These are phyloP conservation scores for Saprolegnia diclina DNA, from an alignment of 352 stramenopile genomes.

Conservation along the genomic window DNA sequence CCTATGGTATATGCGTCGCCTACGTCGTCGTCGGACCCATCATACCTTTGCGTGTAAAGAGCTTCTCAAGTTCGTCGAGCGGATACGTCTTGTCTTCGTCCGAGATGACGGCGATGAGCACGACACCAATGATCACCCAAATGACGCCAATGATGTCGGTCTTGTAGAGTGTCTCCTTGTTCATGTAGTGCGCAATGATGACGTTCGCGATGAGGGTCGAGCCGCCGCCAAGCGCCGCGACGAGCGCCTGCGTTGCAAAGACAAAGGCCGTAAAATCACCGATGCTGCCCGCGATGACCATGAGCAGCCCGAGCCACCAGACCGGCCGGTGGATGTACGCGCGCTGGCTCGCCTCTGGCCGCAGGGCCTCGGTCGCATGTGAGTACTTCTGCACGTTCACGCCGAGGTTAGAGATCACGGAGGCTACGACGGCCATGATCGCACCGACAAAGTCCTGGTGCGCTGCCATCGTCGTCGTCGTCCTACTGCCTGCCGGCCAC, in stretches of 20 bases:
- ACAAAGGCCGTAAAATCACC: constrained; percentile 86
- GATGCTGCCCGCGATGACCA: constrained; percentile 76
- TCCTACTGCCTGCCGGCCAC: not conserved
- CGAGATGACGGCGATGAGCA: constrained; percentile 81
- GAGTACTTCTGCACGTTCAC: constrained; percentile 89
- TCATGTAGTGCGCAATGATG: constrained; percentile 78
- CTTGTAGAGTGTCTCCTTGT: constrained; percentile 67
- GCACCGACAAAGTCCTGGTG: constrained; percentile 79
- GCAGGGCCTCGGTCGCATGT: constrained; percentile 51
- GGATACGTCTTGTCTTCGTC: constrained; percentile 84
- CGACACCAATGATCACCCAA: constrained; percentile 82
- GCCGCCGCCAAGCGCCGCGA: constrained; percentile 77
- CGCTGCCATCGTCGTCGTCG: constrained; percentile 28
- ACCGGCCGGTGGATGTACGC: constrained; percentile 81
- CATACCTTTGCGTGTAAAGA: constrained; percentile 69
- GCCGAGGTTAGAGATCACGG: constrained; percentile 82
- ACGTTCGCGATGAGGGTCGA: constrained; percentile 86
- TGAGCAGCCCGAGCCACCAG: constrained; percentile 77
- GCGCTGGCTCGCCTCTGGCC: constrained; percentile 42
- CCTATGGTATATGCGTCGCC: constrained; percentile 28
- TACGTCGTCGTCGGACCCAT: not conserved
- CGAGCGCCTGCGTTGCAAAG: constrained; percentile 85
- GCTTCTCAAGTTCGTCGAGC: constrained; percentile 70
- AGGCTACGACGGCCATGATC: constrained; percentile 65
- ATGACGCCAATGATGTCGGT: constrained; percentile 78